Evolutionary conservation across 1,284 basidiomycete species (phyloP), one percentile per base, ranked within the genome.

Genomic region (Ustilago esculenta): DNA sequence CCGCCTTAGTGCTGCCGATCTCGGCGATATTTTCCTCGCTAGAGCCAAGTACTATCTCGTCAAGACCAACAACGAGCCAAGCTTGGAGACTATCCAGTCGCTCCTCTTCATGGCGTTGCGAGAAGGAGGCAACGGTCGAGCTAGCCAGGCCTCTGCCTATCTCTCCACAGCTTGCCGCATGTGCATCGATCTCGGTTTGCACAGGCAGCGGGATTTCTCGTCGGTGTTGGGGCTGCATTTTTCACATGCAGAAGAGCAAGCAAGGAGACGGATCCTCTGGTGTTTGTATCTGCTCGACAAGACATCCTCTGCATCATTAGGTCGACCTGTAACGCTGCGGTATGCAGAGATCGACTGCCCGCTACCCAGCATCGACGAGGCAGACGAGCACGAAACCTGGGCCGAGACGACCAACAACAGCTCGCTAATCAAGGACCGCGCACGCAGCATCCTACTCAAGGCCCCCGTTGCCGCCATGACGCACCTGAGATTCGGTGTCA

Each of bases 301-400:
- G 59, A 61, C 58, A 3, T 59, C 56, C 23, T 63, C 68, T 8
- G 67, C 59, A 4, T 65, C 64, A 23, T 39, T 76, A n/a, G 75
- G 74, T 29, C 42, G 74, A 44, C 73, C 75, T 0, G 56, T 71
- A 12, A 67, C 67, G 9, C 36, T 77, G 59, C 49, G 75, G 4
- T 57, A 61, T 34, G 64, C 49, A n/a, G 75, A 77, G 67, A 69
- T 70, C 33, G 75, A 77, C 48, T 73, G 72, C 24, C 73, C 75
- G 2, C 29, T 75, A 15, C 72, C 72, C 18, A 55, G 58, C 23
- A 32, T 55, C 0, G 74, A 77, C 23, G 67, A 74, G 27, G 27
- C 44, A 7, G 73, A 68, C 41, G 72, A 76, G 32, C 41, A 58
- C 36, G 65, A 70, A 44, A 61, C 56, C 3, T 76, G 72, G 73